Percentiles rank a stretch among this genome's conserved stretches.
Evolutionary conservation across 169 alveolate genomes (phyloP).

Genomic region (Toxoplasma gondii): DNA sequence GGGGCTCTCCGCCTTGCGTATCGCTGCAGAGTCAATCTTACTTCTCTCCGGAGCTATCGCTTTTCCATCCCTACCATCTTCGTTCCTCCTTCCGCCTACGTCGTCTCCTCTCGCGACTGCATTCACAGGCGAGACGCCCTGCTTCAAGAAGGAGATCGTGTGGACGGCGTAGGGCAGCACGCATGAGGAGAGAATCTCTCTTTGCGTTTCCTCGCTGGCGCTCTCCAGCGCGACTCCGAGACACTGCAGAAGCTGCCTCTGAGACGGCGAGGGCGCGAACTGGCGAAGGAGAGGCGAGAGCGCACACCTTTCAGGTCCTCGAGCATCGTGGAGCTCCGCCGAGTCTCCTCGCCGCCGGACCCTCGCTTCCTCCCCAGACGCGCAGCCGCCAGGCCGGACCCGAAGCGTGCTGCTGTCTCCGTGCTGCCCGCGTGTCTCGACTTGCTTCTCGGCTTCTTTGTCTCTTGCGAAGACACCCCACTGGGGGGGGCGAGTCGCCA

Average conservation of each 20-base stretch:
- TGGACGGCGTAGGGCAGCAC: not conserved
- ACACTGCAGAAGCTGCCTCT: not conserved
- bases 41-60: not conserved
- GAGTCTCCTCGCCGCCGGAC: not conserved
- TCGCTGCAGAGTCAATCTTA: too few relatives aligned
- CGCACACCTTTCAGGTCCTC: not conserved
- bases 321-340: too few relatives aligned
- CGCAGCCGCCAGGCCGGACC: not conserved
- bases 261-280: not conserved
- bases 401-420: too few relatives aligned
- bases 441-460: not conserved
- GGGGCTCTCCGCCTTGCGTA: not conserved
- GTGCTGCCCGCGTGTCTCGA: too few relatives aligned
- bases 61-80: not conserved
- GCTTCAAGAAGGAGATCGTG: not conserved
- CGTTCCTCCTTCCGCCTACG: not conserved
- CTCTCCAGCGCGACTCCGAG: not conserved
- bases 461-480: not conserved
- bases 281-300: not conserved
- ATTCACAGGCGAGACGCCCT: not conserved
- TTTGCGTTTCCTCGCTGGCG: not conserved
- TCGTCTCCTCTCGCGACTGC: not conserved
- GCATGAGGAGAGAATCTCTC: not conserved
- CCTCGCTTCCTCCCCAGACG: not conserved
- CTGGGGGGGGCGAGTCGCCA: slow-evolving; percentile 4